Percentiles rank a stretch among this genome's conserved stretches.
Conservation (phyloP, 768 basidiomycete genomes). For the Sporobolomyces pararoseus region DNA sequence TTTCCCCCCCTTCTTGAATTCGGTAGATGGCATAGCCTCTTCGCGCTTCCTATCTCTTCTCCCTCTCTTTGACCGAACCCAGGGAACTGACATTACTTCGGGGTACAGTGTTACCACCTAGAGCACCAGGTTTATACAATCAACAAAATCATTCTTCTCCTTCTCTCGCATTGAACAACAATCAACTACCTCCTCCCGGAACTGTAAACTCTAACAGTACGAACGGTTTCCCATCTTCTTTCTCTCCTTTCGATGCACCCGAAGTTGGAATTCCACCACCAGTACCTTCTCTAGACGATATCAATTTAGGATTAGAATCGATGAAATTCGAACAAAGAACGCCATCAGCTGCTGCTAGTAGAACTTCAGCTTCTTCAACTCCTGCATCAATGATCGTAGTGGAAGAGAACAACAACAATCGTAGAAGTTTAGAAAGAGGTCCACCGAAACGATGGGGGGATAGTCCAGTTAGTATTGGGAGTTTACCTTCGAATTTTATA, state of each 20-base stretch:
- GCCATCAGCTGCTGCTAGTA: too few species aligned
- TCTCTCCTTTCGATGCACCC: conserved; percentile 28
- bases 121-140: conserved; percentile 33
- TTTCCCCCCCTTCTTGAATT: not conserved
- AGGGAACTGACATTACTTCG: not conserved
- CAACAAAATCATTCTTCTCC: conserved; percentile 41
- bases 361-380: too few species aligned
- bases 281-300: conserved; percentile 36
- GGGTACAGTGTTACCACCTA: not conserved
- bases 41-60: too few species aligned
- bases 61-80: not conserved
- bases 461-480: conserved; percentile 20
- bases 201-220: too few species aligned
- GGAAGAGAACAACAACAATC: conserved; percentile 12
- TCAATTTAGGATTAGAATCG: conserved; percentile 37
- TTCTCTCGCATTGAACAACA: conserved; percentile 22
- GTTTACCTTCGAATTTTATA: not conserved
- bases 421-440: not conserved
- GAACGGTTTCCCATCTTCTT: conserved; percentile 2
- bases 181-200: too few species aligned
- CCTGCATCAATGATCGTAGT: too few species aligned
- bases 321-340: conserved; percentile 38
- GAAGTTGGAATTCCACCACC: conserved; percentile 25
- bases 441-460: conserved; percentile 10
- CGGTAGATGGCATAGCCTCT: not conserved